These are phyloP conservation scores for Tylopilus sp. DNA, from an alignment of 1,284 basidiomycete species.

Conservation along the genomic window DNA sequence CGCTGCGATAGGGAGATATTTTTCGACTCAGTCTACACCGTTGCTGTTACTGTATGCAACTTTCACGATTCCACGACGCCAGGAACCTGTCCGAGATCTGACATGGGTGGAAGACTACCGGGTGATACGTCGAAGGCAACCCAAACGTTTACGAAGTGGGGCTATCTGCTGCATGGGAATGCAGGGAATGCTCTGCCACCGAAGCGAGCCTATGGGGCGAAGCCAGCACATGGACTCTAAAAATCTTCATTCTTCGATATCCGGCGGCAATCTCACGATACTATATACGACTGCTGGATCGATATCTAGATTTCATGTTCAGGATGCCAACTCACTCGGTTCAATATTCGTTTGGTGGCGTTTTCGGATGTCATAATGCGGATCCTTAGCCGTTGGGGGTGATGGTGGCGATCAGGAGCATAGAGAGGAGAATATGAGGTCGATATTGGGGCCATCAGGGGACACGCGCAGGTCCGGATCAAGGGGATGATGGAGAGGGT, in stretches of 20 bases:
- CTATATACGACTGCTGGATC: not conserved
- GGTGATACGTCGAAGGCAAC: not conserved
- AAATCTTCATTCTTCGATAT: not conserved
- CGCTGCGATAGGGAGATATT: constrained; percentile 1
- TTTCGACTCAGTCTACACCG: not conserved
- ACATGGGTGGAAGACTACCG: no score
- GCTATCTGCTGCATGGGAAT: not conserved
- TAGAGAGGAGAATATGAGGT: not conserved
- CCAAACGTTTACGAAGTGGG: not conserved
- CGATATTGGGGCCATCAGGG: not conserved
- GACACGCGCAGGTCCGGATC: not conserved
- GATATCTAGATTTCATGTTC: not conserved
- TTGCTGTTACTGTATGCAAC: not conserved
- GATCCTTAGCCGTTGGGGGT: not conserved
- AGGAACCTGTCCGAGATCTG: no score
- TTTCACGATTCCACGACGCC: not conserved
- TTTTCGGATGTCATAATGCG: not conserved
- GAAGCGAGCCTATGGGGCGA: not conserved
- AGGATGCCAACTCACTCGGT: not conserved
- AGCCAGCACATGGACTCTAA: not conserved
- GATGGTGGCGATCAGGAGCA: not conserved
- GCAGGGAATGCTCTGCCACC: not conserved
- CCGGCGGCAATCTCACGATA: not conserved
- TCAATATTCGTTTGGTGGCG: constrained; percentile 1
- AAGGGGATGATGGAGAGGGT: not conserved